A percentile compares a stretch with the other conserved stretches of the same genome.
phyloP scores from a whole-genome alignment of 1,284 basidiomycete species.

The Sanghuangporus baumii region DNA sequence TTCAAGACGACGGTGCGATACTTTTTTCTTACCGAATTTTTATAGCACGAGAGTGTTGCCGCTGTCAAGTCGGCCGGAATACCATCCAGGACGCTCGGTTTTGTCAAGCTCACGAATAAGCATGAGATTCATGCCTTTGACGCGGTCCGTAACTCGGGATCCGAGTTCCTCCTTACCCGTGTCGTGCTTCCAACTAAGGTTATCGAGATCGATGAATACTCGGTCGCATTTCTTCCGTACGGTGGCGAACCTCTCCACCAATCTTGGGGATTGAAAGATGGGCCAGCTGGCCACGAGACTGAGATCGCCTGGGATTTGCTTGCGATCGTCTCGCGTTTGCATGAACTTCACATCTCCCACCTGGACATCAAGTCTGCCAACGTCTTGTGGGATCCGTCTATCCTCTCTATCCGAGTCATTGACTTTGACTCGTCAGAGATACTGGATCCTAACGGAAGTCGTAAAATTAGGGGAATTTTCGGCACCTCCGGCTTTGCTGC shows the following conservation, averaged over 20 bases:
- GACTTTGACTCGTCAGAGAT: background rate
- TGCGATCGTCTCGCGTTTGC: too few species aligned
- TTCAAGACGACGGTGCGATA: background rate
- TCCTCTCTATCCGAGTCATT: background rate
- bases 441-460: background rate
- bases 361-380: background rate
- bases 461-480: background rate
- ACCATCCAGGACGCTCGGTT: background rate
- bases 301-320: background rate
- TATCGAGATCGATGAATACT: too few species aligned
- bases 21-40: background rate
- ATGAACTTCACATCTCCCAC: too few species aligned
- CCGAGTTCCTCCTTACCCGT: background rate
- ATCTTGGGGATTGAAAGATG: background rate
- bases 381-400: background rate
- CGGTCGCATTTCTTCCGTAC: background rate
- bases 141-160: background rate
- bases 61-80: background rate
- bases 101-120: background rate
- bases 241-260: background rate
- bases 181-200: background rate
- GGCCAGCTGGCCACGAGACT: background rate
- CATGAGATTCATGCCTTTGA: background rate
- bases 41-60: background rate
- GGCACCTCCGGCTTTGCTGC: too few species aligned